phyloP scores from a whole-genome alignment of 306 rosid species.

The Citrullus colocynthis region DNA sequence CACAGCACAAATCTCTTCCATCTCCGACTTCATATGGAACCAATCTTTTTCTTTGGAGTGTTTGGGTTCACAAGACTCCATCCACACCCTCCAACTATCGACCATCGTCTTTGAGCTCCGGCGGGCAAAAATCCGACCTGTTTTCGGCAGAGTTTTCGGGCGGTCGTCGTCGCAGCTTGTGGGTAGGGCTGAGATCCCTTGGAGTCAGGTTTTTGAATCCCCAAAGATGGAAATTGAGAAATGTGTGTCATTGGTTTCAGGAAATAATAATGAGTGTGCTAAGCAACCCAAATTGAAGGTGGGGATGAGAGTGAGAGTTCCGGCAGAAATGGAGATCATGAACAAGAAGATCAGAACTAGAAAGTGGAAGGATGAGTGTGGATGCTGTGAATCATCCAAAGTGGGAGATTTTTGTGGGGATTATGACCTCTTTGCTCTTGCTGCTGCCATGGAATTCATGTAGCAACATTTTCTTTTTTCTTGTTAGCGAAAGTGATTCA shows the following conservation, averaged over 20 bases:
- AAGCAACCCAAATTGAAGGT: slow-evolving; percentile 34
- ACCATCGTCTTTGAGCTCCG: slow-evolving; percentile 58
- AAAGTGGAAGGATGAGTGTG: slow-evolving; percentile 37
- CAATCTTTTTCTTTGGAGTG: slow-evolving; percentile 62
- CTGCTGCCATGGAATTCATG: slow-evolving; percentile 35
- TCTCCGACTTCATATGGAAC: slow-evolving; percentile 38
- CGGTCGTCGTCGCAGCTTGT: slow-evolving; percentile 29
- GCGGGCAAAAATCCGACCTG: slow-evolving; percentile 24
- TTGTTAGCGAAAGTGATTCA: too few species aligned
- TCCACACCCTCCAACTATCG: slow-evolving; percentile 35
- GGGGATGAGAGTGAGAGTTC: slow-evolving; percentile 25
- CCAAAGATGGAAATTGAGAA: slow-evolving; percentile 44
- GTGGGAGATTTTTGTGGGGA: slow-evolving; percentile 25
- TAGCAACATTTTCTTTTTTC: background rate
- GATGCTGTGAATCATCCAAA: slow-evolving; percentile 47
- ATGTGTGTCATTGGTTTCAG: slow-evolving; percentile 46
- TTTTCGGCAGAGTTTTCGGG: slow-evolving; percentile 28
- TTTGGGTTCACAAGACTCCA: slow-evolving; percentile 29
- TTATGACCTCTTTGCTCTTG: slow-evolving; percentile 43
- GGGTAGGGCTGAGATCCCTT: slow-evolving; percentile 52
- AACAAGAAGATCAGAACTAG: slow-evolving; percentile 10
- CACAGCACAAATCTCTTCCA: slow-evolving; percentile 31
- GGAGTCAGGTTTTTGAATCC: slow-evolving; percentile 48
- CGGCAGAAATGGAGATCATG: background rate
- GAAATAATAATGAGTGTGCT: background rate